phyloP scores from a whole-genome alignment of 2,329 filamentous ascomycete species.

The Mycosphaerelloides madeirae region DNA sequence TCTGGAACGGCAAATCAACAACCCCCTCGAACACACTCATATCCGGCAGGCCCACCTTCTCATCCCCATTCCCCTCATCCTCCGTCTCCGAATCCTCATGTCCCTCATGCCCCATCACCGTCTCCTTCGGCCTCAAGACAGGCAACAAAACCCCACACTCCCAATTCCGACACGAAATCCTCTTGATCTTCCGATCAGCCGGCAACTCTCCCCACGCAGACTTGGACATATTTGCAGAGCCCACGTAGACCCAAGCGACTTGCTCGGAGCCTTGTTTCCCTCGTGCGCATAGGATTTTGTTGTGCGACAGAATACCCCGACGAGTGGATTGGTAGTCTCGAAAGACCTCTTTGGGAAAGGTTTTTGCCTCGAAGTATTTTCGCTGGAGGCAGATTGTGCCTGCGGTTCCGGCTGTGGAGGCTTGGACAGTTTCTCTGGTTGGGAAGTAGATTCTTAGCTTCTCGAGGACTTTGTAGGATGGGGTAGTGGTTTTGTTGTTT shows the following conservation, averaged over 20 bases:
- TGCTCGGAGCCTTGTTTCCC: conserved; percentile 26
- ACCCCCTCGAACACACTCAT: conserved; percentile 50
- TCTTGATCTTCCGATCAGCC: conserved; percentile 64
- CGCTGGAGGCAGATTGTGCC: conserved; percentile 78
- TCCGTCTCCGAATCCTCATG: conserved; percentile 17
- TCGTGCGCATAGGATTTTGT: conserved; percentile 54
- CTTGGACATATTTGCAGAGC: conserved; percentile 87
- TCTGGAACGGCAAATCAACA: conserved; percentile 61
- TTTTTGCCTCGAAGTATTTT: conserved; percentile 63
- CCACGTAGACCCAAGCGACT: conserved; percentile 74
- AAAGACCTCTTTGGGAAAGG: conserved; percentile 68
- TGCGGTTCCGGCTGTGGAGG: conserved; percentile 45
- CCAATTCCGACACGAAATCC: conserved; percentile 86
- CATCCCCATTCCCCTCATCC: conserved; percentile 8
- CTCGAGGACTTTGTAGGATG: conserved; percentile 29
- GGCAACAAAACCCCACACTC: conserved; percentile 75
- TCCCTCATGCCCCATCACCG: conserved; percentile 4
- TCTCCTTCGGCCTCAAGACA: conserved; percentile 2
- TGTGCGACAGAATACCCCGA: conserved; percentile 75
- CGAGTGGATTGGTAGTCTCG: conserved; percentile 71
- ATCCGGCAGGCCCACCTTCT: conserved; percentile 23
- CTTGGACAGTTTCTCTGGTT: conserved; percentile 56
- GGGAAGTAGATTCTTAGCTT: conserved; percentile 77
- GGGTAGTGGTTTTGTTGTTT: neutral
- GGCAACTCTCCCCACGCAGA: conserved; percentile 85